Conservation (phyloP, 192 early-diverging fungal species). For the Linnemannia exigua region DNA sequence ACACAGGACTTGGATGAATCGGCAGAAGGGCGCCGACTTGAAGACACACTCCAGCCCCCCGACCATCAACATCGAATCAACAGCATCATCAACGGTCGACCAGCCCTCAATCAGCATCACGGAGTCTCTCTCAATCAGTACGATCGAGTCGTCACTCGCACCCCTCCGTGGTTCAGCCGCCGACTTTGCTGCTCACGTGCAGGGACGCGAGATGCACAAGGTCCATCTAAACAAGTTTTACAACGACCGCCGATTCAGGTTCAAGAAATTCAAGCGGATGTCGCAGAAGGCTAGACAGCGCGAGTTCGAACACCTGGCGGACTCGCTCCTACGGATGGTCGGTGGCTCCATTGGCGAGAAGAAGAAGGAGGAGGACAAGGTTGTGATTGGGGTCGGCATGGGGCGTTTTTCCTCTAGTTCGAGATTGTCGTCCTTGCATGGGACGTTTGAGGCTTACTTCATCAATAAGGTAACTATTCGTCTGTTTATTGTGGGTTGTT, state of each 20-base stretch:
- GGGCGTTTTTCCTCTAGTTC: neutral
- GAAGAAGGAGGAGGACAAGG: neutral
- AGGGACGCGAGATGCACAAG: too few species aligned
- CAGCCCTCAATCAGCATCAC: neutral
- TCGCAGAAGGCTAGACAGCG: neutral
- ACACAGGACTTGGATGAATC: conserved; percentile 12
- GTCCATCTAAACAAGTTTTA: too few species aligned
- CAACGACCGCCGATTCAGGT: neutral
- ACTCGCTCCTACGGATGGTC: conserved; percentile 3
- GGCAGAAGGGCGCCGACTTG: conserved; percentile 10
- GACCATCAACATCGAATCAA: neutral
- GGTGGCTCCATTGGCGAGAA: conserved; percentile 3
- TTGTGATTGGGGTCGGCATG: neutral
- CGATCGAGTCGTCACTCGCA: too few species aligned
- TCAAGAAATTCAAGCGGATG: conserved; percentile 8
- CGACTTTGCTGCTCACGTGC: too few species aligned
- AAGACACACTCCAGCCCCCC: neutral
- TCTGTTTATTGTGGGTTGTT: neutral
- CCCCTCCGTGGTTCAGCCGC: too few species aligned
- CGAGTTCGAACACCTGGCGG: neutral
- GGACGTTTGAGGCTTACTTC: neutral
- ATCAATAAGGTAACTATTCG: neutral
- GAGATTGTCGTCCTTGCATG: neutral
- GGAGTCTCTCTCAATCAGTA: too few species aligned
- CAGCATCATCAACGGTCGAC: neutral